A percentile compares a stretch with the other conserved stretches of the same genome.
phyloP scores from a whole-genome alignment of 2,329 filamentous ascomycete genomes.

The Alternaria angustiovoidea region DNA sequence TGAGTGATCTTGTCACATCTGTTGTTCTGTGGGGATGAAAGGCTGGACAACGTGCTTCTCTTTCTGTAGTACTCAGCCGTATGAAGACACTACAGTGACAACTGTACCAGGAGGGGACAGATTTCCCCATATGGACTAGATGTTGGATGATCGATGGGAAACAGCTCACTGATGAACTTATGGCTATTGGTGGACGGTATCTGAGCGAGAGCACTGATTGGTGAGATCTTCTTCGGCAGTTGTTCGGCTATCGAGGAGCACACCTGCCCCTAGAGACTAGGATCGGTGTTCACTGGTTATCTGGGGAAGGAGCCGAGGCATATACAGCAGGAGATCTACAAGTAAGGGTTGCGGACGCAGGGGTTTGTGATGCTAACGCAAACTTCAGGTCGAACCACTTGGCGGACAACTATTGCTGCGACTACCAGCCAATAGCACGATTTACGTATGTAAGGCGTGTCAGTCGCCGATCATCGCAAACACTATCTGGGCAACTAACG shows the following conservation, averaged over 20 bases:
- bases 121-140: neutral
- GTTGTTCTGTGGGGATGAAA: neutral
- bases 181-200: neutral
- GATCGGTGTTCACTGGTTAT: neutral
- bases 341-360: neutral
- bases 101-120: neutral
- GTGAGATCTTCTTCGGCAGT: neutral
- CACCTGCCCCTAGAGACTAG: neutral
- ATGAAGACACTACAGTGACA: neutral
- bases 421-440: neutral
- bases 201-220: neutral
- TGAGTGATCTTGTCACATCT: neutral
- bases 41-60: neutral
- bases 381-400: neutral
- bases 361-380: neutral
- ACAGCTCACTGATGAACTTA: neutral
- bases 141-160: neutral
- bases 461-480: neutral
- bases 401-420: neutral
- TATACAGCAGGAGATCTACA: neutral
- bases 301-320: neutral
- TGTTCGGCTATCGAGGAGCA: neutral
- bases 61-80: neutral
- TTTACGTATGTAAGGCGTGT: neutral
- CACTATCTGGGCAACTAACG: neutral